Evolutionary conservation across 129 eudicot species (phyloP).

Genomic region (carrot (Daucus carota)): DNA sequence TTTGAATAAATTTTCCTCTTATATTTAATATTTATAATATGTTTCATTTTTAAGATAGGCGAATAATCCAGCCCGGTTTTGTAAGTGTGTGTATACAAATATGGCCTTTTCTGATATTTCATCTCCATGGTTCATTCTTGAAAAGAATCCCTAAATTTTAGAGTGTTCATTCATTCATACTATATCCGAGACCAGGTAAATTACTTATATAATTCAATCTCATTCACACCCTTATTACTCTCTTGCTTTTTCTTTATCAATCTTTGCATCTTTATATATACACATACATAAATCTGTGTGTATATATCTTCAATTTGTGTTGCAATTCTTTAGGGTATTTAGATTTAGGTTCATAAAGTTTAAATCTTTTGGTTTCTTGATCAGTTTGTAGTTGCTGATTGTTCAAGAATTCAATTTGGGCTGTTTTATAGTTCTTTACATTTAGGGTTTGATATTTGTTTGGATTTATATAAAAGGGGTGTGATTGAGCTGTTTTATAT

Average conservation of each 20-base stretch:
- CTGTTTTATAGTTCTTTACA: not conserved
- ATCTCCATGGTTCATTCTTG: not conserved
- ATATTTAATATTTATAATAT: no score
- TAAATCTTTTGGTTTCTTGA: not conserved
- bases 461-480: constrained; percentile 11
- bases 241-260: not conserved
- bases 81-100: no score
- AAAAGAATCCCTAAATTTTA: not conserved
- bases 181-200: not conserved
- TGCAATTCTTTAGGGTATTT: not conserved
- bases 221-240: constrained; percentile 1
- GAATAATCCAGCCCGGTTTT: no score
- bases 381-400: not conserved
- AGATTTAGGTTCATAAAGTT: not conserved
- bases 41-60: no score
- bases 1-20: no score
- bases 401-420: not conserved
- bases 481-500: constrained; percentile 16
- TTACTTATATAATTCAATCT: not conserved
- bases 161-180: not conserved
- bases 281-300: no score
- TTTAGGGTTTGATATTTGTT: not conserved
- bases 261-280: not conserved
- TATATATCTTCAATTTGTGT: not conserved
- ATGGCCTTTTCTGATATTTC: no score